Base-by-base conservation (phyloP, 257 asterid species). In the Leonotis leonurus region DNA sequence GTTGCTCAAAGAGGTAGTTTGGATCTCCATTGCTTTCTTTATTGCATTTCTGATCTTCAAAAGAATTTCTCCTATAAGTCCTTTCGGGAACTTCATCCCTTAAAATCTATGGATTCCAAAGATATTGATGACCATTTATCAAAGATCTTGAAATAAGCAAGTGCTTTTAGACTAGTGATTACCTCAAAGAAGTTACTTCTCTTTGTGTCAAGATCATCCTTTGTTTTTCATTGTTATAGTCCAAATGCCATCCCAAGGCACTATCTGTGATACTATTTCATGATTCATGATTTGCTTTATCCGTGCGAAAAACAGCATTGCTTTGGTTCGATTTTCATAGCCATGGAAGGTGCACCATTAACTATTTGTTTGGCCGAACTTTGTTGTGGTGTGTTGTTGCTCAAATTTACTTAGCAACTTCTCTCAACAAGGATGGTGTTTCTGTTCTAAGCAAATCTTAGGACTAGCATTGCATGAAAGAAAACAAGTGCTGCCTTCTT, bases 101-200 rank as follows among this genome's bases (percentile, higher is more conserved):
- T 41, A 25, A 46, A 37, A 7, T 45, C 5, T 32, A 6, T 24
- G 41, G 55, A 18, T 11, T 37, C 58, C n/a, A 14, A 67, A 71
- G 71, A 62, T 43, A 41, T 12, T 27, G 52, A 63, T 50, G 54
- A 62, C 48, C 22, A 9, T 24, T 18, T 35, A 16, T 46, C 52
- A 37, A 9, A 12, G 18, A 35, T 48, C n/a, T 60, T 44, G 17
- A 45, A 56, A 32, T 20, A 67, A 66, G 43, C 36, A 55, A 35
- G 12, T 11, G 54, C 64, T 60, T 30, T 43, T 60, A 64, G 78
- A n/a, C n/a, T n/a, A n/a, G n/a, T 50, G 56, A 50, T 45, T 72
- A 53, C 60, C 35, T 78, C n/a, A n/a, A n/a, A n/a, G n/a, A n/a
- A 72, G 78, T 67, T 77, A 72, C 68, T 69, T 65, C 18, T 45